A percentile compares a stretch with the other conserved stretches of the same genome.
phyloP scores from a whole-genome alignment of 108 stramenopile genomes.

The Epipyxis sp. region DNA sequence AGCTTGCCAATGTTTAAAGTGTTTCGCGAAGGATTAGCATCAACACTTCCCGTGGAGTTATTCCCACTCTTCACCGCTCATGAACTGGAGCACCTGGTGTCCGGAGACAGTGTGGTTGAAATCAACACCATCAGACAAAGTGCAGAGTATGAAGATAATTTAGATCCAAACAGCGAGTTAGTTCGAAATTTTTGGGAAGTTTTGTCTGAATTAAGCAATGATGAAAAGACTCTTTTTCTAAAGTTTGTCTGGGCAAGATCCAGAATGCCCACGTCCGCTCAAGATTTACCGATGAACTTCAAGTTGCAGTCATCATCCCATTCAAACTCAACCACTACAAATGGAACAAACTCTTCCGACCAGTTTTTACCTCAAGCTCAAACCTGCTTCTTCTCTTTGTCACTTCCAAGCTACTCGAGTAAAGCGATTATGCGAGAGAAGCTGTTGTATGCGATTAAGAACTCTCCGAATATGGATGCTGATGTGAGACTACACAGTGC shows the following conservation, averaged over 20 bases:
- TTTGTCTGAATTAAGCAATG: constrained; percentile 72
- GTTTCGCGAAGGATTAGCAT: constrained; percentile 78
- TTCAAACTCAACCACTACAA: too few species aligned
- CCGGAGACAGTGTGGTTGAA: constrained; percentile 88
- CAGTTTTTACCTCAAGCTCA: constrained; percentile 82
- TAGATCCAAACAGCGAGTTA: constrained; percentile 62
- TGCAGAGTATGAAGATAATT: constrained; percentile 89
- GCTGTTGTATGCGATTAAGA: constrained; percentile 86
- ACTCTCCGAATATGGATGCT: constrained; percentile 92
- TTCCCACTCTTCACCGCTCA: constrained; percentile 75
- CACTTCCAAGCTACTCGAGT: constrained; percentile 76
- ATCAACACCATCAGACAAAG: constrained; percentile 78
- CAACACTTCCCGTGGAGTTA: constrained; percentile 82
- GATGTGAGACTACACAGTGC: constrained; percentile 72
- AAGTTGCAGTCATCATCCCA: constrained; percentile 70
- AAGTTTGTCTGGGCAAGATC: constrained; percentile 96
- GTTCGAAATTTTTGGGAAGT: constrained; percentile 87
- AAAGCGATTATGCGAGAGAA: constrained; percentile 73
- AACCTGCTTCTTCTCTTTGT: constrained; percentile 94
- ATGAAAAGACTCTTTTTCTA: constrained; percentile 78
- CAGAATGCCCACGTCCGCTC: constrained; percentile 73
- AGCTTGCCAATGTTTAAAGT: constrained; percentile 58
- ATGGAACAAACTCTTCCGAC: constrained; percentile 50
- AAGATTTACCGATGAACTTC: constrained; percentile 77
- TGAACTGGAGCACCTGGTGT: constrained; percentile 77